phyloP scores from a whole-genome alignment of 768 basidiomycete species.

The Kwoniella mangroviensis region DNA sequence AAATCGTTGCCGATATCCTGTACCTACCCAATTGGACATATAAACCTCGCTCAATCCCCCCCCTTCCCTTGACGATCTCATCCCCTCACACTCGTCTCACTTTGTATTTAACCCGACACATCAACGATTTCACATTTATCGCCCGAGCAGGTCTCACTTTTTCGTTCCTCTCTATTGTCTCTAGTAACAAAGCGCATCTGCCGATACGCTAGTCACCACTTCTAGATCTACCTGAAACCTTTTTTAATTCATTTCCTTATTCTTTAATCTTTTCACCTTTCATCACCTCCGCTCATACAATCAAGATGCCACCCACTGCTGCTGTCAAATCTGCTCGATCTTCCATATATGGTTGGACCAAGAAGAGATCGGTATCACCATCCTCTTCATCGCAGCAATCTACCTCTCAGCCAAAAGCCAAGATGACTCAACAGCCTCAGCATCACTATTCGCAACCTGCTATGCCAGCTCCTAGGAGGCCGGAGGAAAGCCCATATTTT shows the following conservation, averaged over 20 bases:
- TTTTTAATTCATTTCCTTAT: constrained; percentile 8
- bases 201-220: background rate
- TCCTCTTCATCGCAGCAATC: constrained; percentile 19
- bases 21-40: constrained; percentile 8
- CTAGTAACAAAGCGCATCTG: background rate
- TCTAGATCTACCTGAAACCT: background rate
- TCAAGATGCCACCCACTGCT: constrained; percentile 46
- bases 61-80: constrained; percentile 14
- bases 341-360: constrained; percentile 42
- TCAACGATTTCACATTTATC: constrained; percentile 3
- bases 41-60: background rate
- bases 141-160: constrained; percentile 32
- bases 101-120: constrained; percentile 7
- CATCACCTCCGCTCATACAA: constrained; percentile 16
- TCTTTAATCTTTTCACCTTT: constrained; percentile 19
- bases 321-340: constrained; percentile 38
- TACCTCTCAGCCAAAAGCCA: constrained; percentile 26
- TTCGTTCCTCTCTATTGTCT: constrained; percentile 7
- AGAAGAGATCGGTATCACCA: constrained; percentile 45
- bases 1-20: constrained; percentile 10
- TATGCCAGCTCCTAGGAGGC: constrained; percentile 21
- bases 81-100: constrained; percentile 9
- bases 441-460: constrained; percentile 19
- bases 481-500: constrained; percentile 63
- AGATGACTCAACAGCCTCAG: constrained; percentile 21